Evolutionary conservation across 192 early-diverging fungal genomes (phyloP).

Genomic region (Spizellomyces sp.): DNA sequence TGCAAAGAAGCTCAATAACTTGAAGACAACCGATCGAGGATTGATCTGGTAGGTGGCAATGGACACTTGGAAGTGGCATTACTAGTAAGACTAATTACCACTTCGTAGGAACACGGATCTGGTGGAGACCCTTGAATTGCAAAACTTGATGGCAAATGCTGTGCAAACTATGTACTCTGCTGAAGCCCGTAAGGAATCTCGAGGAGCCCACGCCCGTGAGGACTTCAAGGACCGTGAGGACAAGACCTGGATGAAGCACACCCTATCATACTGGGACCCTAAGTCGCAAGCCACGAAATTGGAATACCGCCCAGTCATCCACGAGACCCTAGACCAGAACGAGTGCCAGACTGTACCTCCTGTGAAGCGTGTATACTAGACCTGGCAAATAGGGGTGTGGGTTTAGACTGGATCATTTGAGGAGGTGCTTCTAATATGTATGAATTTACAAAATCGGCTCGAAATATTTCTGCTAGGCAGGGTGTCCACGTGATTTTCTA

Average conservation of each 20-base stretch:
- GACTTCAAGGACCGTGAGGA: conserved; percentile 91
- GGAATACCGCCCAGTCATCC: conserved; percentile 80
- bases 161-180: conserved; percentile 86
- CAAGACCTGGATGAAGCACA: conserved; percentile 98
- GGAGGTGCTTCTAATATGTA: too few relatives aligned
- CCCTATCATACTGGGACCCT: conserved; percentile 89
- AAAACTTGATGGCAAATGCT: conserved; percentile 95
- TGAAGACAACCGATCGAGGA: conserved; percentile 87
- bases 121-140: conserved; percentile 94
- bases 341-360: conserved; percentile 93
- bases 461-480: too few relatives aligned
- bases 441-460: too few relatives aligned
- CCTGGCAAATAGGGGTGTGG: too few relatives aligned
- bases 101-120: conserved; percentile 85
- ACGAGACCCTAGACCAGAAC: conserved; percentile 83
- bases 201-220: conserved; percentile 97
- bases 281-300: conserved; percentile 75
- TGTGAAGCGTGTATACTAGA: conserved; percentile 83
- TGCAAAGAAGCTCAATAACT: conserved; percentile 74
- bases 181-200: conserved; percentile 91
- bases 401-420: too few relatives aligned
- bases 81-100: conserved; percentile 6
- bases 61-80: not conserved
- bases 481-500: too few relatives aligned
- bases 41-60: conserved; percentile 78